phyloP scores from a whole-genome alignment of 768 basidiomycete genomes.

The Leucocoprinus birnbaumii region DNA sequence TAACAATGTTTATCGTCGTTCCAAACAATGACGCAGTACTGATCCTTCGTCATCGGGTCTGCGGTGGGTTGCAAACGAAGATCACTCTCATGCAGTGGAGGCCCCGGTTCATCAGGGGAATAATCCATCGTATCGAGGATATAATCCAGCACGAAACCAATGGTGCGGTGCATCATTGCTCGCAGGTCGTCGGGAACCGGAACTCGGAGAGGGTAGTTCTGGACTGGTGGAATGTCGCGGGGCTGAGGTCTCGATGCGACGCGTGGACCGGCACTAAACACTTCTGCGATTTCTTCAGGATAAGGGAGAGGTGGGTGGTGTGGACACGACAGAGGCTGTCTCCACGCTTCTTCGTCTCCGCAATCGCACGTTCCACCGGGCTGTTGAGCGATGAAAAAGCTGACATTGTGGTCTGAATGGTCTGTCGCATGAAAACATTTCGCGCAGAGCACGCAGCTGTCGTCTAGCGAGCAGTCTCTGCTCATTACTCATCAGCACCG shows the following conservation, averaged over 20 bases:
- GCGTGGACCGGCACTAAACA: conserved; percentile 6
- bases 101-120: conserved; percentile 75
- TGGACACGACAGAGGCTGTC: conserved; percentile 60
- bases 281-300: conserved; percentile 24
- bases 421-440: conserved; percentile 88
- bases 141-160: conserved; percentile 80
- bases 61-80: conserved; percentile 71
- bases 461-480: conserved; percentile 90
- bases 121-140: conserved; percentile 79
- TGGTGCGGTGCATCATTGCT: conserved; percentile 70
- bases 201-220: conserved; percentile 55
- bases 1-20: conserved; percentile 97
- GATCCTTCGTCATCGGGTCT: conserved; percentile 77
- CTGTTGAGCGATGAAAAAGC: conserved; percentile 91
- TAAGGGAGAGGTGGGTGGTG: conserved; percentile 65
- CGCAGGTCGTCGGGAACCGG: conserved; percentile 62
- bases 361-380: conserved; percentile 95
- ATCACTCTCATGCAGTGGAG: conserved; percentile 64
- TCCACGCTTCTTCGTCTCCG: conserved; percentile 90
- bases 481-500: not conserved
- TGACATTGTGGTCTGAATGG: conserved; percentile 86
- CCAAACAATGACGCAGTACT: conserved; percentile 85
- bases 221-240: conserved; percentile 57
- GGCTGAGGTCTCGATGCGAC: conserved; percentile 29
- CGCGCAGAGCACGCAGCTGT: conserved; percentile 87